Evolutionary conservation across 257 asterid genomes (phyloP).

Genomic region (Scutellaria barbata): DNA sequence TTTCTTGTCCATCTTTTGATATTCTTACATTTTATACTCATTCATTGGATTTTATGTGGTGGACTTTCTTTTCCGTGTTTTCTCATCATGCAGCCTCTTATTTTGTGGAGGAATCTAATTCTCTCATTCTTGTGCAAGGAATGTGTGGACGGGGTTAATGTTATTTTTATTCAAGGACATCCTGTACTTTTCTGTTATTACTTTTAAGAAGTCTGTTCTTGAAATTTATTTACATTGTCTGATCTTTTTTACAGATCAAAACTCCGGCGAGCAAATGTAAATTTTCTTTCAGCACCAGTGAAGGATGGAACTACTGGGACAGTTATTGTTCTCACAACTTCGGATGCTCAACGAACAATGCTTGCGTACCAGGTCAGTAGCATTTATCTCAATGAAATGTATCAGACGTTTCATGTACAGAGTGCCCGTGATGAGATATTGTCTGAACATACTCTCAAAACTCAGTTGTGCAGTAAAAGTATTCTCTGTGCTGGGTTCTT

Average conservation of each 20-base stretch:
- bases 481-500: not conserved
- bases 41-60: slow-evolving; percentile 62
- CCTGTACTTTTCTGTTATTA: slow-evolving; percentile 14
- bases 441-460: not conserved
- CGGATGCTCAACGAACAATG: slow-evolving; percentile 98
- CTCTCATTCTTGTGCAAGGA: slow-evolving; percentile 18
- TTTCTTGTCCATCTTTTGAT: slow-evolving; percentile 6
- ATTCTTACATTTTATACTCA: slow-evolving; percentile 18
- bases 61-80: not conserved
- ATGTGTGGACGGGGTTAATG: not conserved
- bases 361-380: slow-evolving; percentile 84
- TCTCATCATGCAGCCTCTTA: not conserved
- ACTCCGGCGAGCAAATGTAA: slow-evolving; percentile 87
- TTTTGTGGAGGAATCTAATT: not conserved
- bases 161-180: slow-evolving; percentile 1
- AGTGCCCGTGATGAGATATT: slow-evolving; percentile 8
- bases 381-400: not conserved
- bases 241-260: slow-evolving; percentile 62
- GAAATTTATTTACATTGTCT: slow-evolving; percentile 9
- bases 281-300: slow-evolving; percentile 83
- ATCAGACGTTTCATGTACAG: not conserved
- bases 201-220: slow-evolving; percentile 17
- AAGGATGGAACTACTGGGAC: slow-evolving; percentile 96
- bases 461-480: not conserved
- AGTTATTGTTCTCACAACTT: slow-evolving; percentile 91